Conservation (phyloP, 23 red algal species). For the Gracilaria caudata region DNA sequence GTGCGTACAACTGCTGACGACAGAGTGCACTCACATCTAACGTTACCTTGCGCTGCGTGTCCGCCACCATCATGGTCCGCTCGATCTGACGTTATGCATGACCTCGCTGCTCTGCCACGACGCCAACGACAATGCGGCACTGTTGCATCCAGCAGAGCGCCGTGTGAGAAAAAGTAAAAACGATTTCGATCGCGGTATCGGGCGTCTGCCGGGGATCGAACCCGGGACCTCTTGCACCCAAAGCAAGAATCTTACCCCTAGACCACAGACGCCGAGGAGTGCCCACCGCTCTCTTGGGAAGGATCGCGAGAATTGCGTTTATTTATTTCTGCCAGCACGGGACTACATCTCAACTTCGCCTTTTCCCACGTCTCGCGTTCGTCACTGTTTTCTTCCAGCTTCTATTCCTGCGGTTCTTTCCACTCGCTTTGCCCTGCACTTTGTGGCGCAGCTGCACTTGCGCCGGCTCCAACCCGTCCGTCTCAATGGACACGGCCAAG, state of each 20-base stretch:
- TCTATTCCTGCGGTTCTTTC: not conserved
- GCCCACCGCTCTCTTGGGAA: not conserved
- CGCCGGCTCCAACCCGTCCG: constrained; percentile 12
- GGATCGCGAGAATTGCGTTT: not conserved
- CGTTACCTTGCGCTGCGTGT: too few relatives aligned
- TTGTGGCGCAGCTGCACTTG: constrained; percentile 27
- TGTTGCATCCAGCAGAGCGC: too few relatives aligned
- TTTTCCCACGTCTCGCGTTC: too few relatives aligned
- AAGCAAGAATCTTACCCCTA: constrained; percentile 86
- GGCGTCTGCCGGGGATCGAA: constrained; percentile 70
- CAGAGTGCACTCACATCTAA: too few relatives aligned
- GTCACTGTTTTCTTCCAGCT: too few relatives aligned
- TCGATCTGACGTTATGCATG: too few relatives aligned
- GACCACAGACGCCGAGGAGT: constrained; percentile 65
- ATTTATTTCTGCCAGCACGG: not conserved
- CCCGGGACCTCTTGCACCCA: constrained; percentile 84
- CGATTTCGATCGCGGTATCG: not conserved
- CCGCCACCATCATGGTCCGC: too few relatives aligned
- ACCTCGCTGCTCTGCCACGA: too few relatives aligned
- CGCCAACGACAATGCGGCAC: too few relatives aligned
- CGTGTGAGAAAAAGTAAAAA: not conserved
- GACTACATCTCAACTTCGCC: too few relatives aligned
- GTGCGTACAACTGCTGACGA: too few relatives aligned
- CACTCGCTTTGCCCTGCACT: not conserved
- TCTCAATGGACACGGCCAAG: constrained; percentile 35